phyloP scores from a whole-genome alignment of 2,329 filamentous ascomycete species.

The Aspergillus quadricinctus region DNA sequence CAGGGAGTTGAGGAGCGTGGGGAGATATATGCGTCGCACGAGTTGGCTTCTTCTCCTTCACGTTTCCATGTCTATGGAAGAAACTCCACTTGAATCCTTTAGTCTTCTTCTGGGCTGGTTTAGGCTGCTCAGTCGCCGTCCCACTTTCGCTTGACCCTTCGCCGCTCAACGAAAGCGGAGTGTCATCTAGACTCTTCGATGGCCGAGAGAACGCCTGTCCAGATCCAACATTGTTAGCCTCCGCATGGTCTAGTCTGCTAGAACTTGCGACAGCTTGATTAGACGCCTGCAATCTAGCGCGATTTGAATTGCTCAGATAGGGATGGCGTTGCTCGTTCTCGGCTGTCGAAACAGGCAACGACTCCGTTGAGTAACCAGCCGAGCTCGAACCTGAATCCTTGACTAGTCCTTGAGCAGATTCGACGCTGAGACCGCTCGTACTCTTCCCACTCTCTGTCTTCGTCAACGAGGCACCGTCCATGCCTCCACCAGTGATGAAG shows the following conservation, averaged over 20 bases:
- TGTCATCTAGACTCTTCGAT: not conserved
- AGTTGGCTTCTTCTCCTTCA: slow-evolving; percentile 14
- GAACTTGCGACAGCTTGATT: slow-evolving; percentile 3
- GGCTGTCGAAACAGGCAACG: slow-evolving; percentile 20
- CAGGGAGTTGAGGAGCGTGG: slow-evolving; percentile 33
- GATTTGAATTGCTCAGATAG: not conserved
- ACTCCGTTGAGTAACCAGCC: slow-evolving; percentile 31
- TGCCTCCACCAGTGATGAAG: slow-evolving; percentile 45
- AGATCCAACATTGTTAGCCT: not conserved
- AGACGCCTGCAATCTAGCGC: not conserved
- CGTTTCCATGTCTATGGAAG: slow-evolving; percentile 46
- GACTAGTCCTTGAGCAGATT: slow-evolving; percentile 23
- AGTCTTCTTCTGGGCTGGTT: slow-evolving; percentile 26
- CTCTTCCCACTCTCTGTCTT: slow-evolving; percentile 41
- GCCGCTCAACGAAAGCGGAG: slow-evolving; percentile 1
- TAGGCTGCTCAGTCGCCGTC: slow-evolving; percentile 4
- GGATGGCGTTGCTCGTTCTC: not conserved
- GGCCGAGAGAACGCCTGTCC: not conserved
- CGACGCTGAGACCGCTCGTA: slow-evolving; percentile 29
- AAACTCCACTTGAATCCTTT: slow-evolving; percentile 52
- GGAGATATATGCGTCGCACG: slow-evolving; percentile 15
- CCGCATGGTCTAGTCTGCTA: not conserved
- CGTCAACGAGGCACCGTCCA: slow-evolving; percentile 28
- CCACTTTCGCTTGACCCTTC: not conserved
- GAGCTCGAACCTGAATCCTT: slow-evolving; percentile 19